Evolutionary conservation across 768 basidiomycete genomes (phyloP), one percentile per base, ranked within the genome.

Genomic region (Hydnum rufescens): DNA sequence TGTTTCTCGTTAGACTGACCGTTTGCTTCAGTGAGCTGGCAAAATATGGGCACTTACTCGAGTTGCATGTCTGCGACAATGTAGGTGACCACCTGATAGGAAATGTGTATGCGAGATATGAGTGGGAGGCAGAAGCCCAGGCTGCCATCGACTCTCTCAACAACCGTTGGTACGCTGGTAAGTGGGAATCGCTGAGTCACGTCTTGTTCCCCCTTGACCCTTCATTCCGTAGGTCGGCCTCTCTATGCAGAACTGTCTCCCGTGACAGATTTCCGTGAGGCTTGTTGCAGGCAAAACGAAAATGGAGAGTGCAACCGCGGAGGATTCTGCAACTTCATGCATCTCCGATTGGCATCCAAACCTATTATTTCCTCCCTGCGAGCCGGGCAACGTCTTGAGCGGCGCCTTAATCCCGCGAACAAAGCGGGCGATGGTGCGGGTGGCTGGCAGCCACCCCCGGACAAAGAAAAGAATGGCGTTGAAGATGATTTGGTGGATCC

Each of bases 291-390:
- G 46, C 95, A 99, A 66, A 97, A 99, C 60, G 95, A 99, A 65
- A 84, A 96, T 59, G 95, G 95, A 4, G 87, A 93, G 66, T 99
- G 95, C 66, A 93, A 93, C 61, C 80, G 95, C 42, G 95, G 93
- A 29, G 90, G 90, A 2, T 96, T 95, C 69, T 97, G 93, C 67
- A 97, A 99, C 66, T 99, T 99, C 63, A 95, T 96, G 88, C 92
- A 96, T 68, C 71, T 96, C 31, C 79, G 87, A 13, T 73, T 88
- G 22, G 85, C 92, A 3, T 84, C 88, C 29, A 78, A 82, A 62
- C 78, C 86, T 6, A 74, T 95, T 8, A 82, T 87, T 2, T 75
- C 74, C 42, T 77, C 81, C 4, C 68, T 96, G 51, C 75, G 78
- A 18, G 78, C 76, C 42, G 86, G 87, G 13, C 92, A 96, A 63